These are phyloP conservation scores for Zymoseptoria pseudotritici DNA, from an alignment of 2,329 filamentous ascomycete species.

Conservation along the genomic window DNA sequence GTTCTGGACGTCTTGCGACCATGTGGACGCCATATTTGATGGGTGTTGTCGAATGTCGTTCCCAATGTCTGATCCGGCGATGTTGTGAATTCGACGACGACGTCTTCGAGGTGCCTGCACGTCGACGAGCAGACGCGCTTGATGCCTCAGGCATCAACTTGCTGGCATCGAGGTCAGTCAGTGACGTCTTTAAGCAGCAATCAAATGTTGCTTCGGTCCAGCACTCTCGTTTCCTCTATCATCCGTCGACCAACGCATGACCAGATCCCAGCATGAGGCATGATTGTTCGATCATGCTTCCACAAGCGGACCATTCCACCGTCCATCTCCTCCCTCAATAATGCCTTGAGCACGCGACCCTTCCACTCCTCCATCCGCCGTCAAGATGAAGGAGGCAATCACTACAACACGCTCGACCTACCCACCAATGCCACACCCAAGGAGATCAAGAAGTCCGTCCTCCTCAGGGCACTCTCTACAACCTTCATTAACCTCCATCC, in stretches of 20 bases:
- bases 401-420: slow-evolving; percentile 80
- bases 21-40: neutral
- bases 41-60: neutral
- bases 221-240: neutral
- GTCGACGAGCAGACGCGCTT: neutral
- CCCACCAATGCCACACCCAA: slow-evolving; percentile 57
- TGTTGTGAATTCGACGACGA: no score
- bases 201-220: neutral
- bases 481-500: neutral
- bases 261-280: slow-evolving; percentile 15
- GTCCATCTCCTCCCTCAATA: slow-evolving; percentile 2
- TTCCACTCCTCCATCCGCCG: slow-evolving; percentile 17
- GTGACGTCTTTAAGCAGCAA: neutral
- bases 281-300: slow-evolving; percentile 25
- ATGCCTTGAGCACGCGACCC: slow-evolving; percentile 5
- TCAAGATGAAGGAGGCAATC: slow-evolving; percentile 40
- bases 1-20: slow-evolving; percentile 9
- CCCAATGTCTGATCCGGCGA: no score
- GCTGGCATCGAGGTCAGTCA: neutral
- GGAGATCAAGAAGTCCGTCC: slow-evolving; percentile 73
- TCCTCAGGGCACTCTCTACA: slow-evolving; percentile 38
- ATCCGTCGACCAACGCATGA: neutral
- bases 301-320: slow-evolving; percentile 21
- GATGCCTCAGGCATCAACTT: neutral
- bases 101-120: no score